Evolutionary conservation across 441 rosid species (phyloP), one percentile per base, ranked within the genome.

Genomic region (Adansonia rubrostipa): DNA sequence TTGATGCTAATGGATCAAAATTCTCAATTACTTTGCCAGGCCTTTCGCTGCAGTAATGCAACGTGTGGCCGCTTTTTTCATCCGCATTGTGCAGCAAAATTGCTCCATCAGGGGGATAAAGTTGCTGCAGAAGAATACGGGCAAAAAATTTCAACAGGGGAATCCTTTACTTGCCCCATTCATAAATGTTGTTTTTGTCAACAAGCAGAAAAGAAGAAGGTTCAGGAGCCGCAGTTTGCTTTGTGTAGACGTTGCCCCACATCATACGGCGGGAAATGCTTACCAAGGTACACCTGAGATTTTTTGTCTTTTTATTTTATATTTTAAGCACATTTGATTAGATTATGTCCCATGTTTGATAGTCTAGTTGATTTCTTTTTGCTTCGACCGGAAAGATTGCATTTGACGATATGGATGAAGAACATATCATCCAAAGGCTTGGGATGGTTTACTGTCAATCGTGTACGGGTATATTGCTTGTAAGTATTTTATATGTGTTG

Each of bases 181-280:
- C 98, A 96, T 83, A 94, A 92, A 81, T 96, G 99, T 33, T 74
- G 74, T 82, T 88, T 85, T 78, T 96, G 99, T 82, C 86, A 83
- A 77, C 86, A 81, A 77, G 90, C 85, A 78, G 98, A 96, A 85
- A 86, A 89, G 77, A 93, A 91, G 88, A 82, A 86, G 81, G 88
- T 75, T 14, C 7, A 13, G 45, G 84, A 91, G 17, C 79, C 91
- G 82, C 99, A 94, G 57, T 90, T 94, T 87, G 92, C 99, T 81
- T 88, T 94, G 36, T 96, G 99, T 83, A 89, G 98, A 84, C 95
- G 98, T 33, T 96, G 99, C 80, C 99, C 99, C 40, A 91, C 85
- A 33, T 33, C 36, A 33, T 33, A 33, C 36, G 4, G 4, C 36
- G 3, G 36, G 36, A 33, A 33, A 33, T 33, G 36, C 36, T 33